Conservation (phyloP, 2,329 filamentous ascomycete genomes). For the Fusarium cyanostomum region DNA sequence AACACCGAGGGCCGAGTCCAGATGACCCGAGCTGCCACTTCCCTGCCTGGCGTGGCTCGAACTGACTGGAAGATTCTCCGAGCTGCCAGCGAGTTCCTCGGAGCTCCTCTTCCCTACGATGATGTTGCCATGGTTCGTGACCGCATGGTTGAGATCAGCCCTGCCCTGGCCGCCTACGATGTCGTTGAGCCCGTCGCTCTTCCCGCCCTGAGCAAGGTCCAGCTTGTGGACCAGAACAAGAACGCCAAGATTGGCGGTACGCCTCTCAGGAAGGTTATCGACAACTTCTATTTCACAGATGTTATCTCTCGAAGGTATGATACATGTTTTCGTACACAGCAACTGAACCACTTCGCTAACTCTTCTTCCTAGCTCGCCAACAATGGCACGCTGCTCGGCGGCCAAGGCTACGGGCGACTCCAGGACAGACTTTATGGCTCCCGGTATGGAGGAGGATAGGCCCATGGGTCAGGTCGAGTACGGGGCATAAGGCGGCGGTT, state of each 20-base stretch:
- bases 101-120: slow-evolving; percentile 87
- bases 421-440: slow-evolving; percentile 81
- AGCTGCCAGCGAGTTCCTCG: slow-evolving; percentile 90
- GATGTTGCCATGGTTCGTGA: slow-evolving; percentile 89
- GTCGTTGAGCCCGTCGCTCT: slow-evolving; percentile 84
- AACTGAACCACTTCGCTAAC: slow-evolving; percentile 36
- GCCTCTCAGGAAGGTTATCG: slow-evolving; percentile 84
- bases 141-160: slow-evolving; percentile 94
- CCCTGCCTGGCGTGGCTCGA: slow-evolving; percentile 86
- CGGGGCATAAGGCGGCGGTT: slow-evolving; percentile 56
- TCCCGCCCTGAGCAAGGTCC: slow-evolving; percentile 83
- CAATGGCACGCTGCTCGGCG: slow-evolving; percentile 96
- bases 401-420: slow-evolving; percentile 86
- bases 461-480: slow-evolving; percentile 70
- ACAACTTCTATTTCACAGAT: slow-evolving; percentile 99
- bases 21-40: slow-evolving; percentile 89
- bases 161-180: slow-evolving; percentile 88
- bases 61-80: slow-evolving; percentile 99
- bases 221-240: slow-evolving; percentile 97
- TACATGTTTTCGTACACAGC: slow-evolving; percentile 9
- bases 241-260: slow-evolving; percentile 76
- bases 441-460: slow-evolving; percentile 71
- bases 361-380: slow-evolving; percentile 77
- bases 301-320: slow-evolving; percentile 92
- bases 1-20: slow-evolving; percentile 98